Base-by-base conservation (phyloP, 306 rosid species). In the Rosa lucieae region DNA sequence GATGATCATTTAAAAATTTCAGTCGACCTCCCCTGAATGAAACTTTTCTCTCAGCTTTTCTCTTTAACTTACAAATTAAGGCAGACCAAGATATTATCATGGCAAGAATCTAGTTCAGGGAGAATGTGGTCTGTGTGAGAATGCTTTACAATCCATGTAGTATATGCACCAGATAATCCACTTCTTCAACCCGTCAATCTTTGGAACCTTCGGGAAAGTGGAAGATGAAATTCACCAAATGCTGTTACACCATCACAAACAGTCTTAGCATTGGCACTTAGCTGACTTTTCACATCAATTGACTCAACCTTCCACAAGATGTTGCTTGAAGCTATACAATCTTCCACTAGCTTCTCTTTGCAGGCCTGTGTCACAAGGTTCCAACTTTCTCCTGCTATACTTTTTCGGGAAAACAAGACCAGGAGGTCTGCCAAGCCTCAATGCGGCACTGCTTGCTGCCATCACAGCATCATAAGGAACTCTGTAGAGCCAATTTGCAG, bases 341-440 rank as follows among this genome's bases (percentile, higher is more conserved):
- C 83, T 84, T 73, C 76, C 86, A 73, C 73, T 61, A 55, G 90
- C 91, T 85, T 92, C 92, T 84, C 87, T 85, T 81, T 86, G 94
- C 77, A 87, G 78, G 39, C 85, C 89, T 63, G 83, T 80, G 70
- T 88, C 55, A 80, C 46, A 66, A 74, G 90, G 91, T 78, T 84
- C 91, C 88, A 85, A 42, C 84, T 81, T 81, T 82, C 80, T 69
- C 79, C 78, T 42, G 70, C 77, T 66, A 77, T 46, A 80, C 51
- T 63, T 55, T 55, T 70, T 85, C n/a, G 79, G n/a, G 43, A 84
- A 80, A 23, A 23, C 29, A 29, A 29, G 29, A 29, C 29, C 29
- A 29, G 29, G 29, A 29, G 29, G 29, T 29, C 29, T 29, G 29
- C 29, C 29, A 29, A 29, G 29, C 29, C 29, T 29, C 29, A 29